Evolutionary conservation across 2,329 filamentous ascomycete genomes (phyloP), one percentile per base, ranked within the genome.

Genomic region (Penicillium paneum): DNA sequence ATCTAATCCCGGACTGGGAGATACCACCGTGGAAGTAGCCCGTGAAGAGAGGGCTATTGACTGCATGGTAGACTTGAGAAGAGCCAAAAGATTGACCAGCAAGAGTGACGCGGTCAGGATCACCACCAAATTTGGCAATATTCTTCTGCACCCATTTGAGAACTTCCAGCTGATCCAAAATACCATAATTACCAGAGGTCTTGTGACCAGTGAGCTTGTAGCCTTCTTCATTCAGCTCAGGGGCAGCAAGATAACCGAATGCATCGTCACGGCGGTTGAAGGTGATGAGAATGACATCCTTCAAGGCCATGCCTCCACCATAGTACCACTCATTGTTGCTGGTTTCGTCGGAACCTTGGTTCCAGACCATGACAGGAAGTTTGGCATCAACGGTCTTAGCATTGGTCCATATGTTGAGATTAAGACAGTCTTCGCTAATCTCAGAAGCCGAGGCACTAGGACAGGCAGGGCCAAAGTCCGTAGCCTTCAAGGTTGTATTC

Each of bases 131-230:
- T 15, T 73, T 64, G 63, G 76, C 68, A 55, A 83, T 81, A 59
- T 81, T 70, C 44, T 75, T 63, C 54, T 79, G 76, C 3, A 83
- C 74, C 81, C 82, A 85, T 62, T 83, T 72, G 2, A 85, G 71
- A n/a, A 63, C 62, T n/a, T 81, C 71, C n/a, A 79, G 70, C 62
- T 83, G 81, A 57, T 83, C 80, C 29, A 77, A 72, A 0, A 82
- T 64, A 12, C 76, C 80, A 19, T 66, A 68, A 52, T 67, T 67
- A 2, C 66, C 66, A 7, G 66, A 68, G 2, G 62, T 62, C 13
- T 62, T 58, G 52, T 67, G 59, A 1, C 64, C 65, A 17, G 60
- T 65, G 7, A 50, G 41, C n/a, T 48, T 35, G 10, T 57, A 49
- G 1, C 60, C 59, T 46, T 69, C 67, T 1, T 58, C 59, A 8